Evolutionary conservation across 1,284 basidiomycete species (phyloP).

Genomic region (Ustilago loliicola): DNA sequence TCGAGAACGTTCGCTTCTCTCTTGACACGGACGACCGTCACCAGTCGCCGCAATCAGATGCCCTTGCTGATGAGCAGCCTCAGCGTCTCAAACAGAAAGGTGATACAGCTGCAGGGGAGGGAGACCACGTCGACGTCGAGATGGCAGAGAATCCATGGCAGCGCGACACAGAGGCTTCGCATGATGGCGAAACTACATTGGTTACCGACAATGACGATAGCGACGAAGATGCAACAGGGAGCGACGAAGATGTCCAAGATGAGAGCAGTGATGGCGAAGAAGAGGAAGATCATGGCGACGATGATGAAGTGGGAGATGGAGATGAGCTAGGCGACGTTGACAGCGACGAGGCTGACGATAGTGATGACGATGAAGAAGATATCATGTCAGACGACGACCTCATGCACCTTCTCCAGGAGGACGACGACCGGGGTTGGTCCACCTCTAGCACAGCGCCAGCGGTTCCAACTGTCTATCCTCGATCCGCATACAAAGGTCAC

Average conservation of each 20-base stretch:
- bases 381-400: conserved; percentile 22
- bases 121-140: not conserved
- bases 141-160: not conserved
- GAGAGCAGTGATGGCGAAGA: not conserved
- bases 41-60: conserved; percentile 10
- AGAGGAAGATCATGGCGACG: not conserved
- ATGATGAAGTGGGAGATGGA: not conserved
- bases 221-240: not conserved
- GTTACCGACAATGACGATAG: not conserved
- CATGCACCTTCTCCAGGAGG: conserved; percentile 10
- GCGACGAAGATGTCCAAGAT: not conserved
- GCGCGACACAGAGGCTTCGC: not conserved
- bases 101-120: not conserved
- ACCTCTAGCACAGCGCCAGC: not conserved
- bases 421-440: not conserved
- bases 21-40: conserved; percentile 7
- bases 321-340: conserved; percentile 3
- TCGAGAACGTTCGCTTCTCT: conserved; percentile 22
- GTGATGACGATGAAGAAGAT: conserved; percentile 3
- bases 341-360: conserved; percentile 2
- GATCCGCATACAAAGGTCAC: conserved; percentile 78
- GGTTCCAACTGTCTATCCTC: conserved; percentile 78
- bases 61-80: not conserved
- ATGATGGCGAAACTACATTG: not conserved
- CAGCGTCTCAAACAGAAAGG: not conserved